Conservation (phyloP, 768 basidiomycete species). For the Postia placenta region DNA sequence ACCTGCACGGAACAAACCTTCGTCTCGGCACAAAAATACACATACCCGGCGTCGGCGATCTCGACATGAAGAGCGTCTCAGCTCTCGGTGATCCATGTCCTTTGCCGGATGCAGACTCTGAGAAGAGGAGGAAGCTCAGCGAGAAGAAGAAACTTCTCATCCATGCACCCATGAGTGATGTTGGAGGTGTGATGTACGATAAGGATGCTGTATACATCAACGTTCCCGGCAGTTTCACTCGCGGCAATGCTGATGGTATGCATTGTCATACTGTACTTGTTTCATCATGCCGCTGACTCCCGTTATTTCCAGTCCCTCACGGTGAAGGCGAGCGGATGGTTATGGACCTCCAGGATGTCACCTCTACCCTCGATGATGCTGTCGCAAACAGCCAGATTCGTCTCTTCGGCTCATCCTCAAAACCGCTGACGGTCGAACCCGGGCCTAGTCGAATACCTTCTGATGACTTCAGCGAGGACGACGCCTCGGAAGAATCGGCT, state of each 20-base stretch:
- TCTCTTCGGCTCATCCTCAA: constrained; percentile 78
- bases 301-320: constrained; percentile 59
- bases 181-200: constrained; percentile 94
- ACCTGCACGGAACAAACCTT: constrained; percentile 85
- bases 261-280: background rate
- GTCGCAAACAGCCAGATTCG: constrained; percentile 78
- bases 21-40: constrained; percentile 76
- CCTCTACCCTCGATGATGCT: constrained; percentile 74
- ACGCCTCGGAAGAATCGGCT: constrained; percentile 22
- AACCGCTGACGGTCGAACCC: constrained; percentile 46
- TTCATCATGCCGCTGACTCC: too few relatives aligned
- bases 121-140: constrained; percentile 86
- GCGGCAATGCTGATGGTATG: constrained; percentile 63
- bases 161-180: constrained; percentile 98
- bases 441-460: constrained; percentile 16
- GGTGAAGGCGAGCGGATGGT: constrained; percentile 99
- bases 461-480: constrained; percentile 22
- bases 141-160: constrained; percentile 91
- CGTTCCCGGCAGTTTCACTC: constrained; percentile 90
- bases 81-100: constrained; percentile 93
- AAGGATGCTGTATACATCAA: constrained; percentile 99
- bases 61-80: constrained; percentile 68
- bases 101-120: constrained; percentile 83
- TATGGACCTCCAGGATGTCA: constrained; percentile 88
- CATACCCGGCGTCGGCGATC: constrained; percentile 91